Base-by-base conservation (phyloP, 2,329 filamentous ascomycete genomes). In the Pyrenophora teres region DNA sequence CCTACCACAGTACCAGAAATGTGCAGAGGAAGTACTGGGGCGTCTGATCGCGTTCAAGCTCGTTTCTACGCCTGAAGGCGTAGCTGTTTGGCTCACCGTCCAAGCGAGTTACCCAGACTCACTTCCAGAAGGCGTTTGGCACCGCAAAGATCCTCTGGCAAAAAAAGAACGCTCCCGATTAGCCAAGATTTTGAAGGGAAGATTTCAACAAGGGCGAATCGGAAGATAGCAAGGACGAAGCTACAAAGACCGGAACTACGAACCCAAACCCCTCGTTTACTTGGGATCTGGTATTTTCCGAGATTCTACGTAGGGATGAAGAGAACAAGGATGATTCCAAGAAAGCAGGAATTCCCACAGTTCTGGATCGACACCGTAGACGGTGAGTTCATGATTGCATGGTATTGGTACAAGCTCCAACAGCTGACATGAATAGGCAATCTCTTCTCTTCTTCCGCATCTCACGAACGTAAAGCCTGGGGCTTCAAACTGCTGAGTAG, bases 291-390 rank as follows among this genome's bases (percentile, higher is more conserved):
- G 83, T 97, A 16, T 73, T 96, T n/a, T 51, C 62, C n/a, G 64
- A 71, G 37, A 64, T 72, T 16, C 40, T 74, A 25, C 61, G 63
- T 15, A 59, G 68, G 45, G 63, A 72, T 42, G 50, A 57, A 16
- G 40, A 54, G 10, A 38, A 37, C 56, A 50, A 67, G 59, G 51
- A 60, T 54, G 46, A 71, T 67, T 48, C 65, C 59, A 37, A 76
- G 69, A 58, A 72, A 54, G 67, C 71, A 4, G 75, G 75, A 78
- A 19, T 92, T 96, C 68, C 79, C 81, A 40, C 84, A 88, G 40
- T 95, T 97, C 69, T 97, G 93, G 92, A 84, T 84, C 35, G 86
- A 90, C 38, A 87, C 90, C 49, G 87, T 97, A 53, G 92, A 97
- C 73, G 89, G 89, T 92, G 74, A 78, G 87, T 78, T 51, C n/a